Conservation (phyloP, 2,329 filamentous ascomycete species). For the Fusarium cyanostomum region DNA sequence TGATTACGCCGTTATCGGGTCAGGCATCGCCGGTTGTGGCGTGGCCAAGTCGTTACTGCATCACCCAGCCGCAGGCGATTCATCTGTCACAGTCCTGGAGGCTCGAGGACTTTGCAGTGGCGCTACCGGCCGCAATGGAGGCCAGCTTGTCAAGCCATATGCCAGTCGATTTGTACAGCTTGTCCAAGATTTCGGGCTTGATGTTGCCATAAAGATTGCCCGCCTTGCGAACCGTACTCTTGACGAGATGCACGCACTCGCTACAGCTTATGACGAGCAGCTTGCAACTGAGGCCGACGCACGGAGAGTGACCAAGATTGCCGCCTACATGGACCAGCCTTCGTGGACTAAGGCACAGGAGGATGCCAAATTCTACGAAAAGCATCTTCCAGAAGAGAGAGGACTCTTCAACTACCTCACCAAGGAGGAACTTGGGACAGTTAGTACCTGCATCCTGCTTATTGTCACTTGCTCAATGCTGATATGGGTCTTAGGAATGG, state of each 20-base stretch:
- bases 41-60: constrained; percentile 40
- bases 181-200: not conserved
- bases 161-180: constrained; percentile 46
- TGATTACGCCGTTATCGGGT: constrained; percentile 44
- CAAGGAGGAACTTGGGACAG: too few relatives aligned
- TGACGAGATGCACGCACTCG: too few relatives aligned
- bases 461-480: not conserved
- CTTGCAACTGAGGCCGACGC: too few relatives aligned
- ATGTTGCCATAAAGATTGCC: constrained; percentile 36
- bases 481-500: constrained; percentile 25
- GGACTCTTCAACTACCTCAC: too few relatives aligned
- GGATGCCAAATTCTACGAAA: too few relatives aligned
- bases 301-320: too few relatives aligned
- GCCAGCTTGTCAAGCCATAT: constrained; percentile 44
- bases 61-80: not conserved
- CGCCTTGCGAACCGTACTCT: not conserved
- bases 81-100: constrained; percentile 39
- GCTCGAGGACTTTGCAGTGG: constrained; percentile 43
- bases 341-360: too few relatives aligned
- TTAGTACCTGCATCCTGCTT: too few relatives aligned
- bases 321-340: too few relatives aligned
- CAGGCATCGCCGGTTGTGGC: constrained; percentile 46
- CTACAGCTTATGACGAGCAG: too few relatives aligned
- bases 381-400: too few relatives aligned
- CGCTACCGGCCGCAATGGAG: constrained; percentile 46